Evolutionary conservation across 176 grass and related monocot species (phyloP).

Genomic region (Phragmites australis): DNA sequence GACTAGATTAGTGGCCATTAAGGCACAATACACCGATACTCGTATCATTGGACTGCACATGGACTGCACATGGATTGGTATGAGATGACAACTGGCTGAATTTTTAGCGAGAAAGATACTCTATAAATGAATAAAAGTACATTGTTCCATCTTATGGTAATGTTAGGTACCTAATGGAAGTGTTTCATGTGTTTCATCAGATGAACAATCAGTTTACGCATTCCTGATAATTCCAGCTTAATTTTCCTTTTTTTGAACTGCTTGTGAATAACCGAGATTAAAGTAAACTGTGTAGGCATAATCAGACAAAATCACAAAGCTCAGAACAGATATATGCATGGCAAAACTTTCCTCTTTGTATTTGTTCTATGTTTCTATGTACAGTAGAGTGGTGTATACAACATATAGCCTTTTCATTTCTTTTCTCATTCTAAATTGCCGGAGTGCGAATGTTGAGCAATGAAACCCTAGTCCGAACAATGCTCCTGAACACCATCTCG

Average conservation of each 20-base stretch:
- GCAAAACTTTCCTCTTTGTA: background rate
- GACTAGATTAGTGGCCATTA: background rate
- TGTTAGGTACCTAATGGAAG: background rate
- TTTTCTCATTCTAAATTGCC: background rate
- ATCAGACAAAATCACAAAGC: background rate
- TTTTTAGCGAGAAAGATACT: background rate
- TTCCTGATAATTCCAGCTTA: background rate
- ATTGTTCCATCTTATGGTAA: too few species aligned
- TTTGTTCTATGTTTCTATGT: constrained; percentile 18
- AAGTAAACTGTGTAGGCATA: background rate
- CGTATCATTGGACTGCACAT: background rate
- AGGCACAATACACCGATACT: background rate
- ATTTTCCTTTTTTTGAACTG: background rate
- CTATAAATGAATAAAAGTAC: background rate
- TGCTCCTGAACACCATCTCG: constrained; percentile 45
- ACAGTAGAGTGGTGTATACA: background rate
- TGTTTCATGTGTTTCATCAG: background rate
- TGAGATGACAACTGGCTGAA: background rate
- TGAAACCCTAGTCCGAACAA: constrained; percentile 48
- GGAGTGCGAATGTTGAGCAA: constrained; percentile 67
- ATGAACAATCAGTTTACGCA: background rate
- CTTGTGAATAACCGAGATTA: background rate
- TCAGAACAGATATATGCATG: background rate
- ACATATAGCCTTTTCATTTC: background rate
- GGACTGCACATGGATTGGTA: constrained; percentile 3